Base-by-base conservation (phyloP, 306 rosid species). In the Cucurbita maxima region DNA sequence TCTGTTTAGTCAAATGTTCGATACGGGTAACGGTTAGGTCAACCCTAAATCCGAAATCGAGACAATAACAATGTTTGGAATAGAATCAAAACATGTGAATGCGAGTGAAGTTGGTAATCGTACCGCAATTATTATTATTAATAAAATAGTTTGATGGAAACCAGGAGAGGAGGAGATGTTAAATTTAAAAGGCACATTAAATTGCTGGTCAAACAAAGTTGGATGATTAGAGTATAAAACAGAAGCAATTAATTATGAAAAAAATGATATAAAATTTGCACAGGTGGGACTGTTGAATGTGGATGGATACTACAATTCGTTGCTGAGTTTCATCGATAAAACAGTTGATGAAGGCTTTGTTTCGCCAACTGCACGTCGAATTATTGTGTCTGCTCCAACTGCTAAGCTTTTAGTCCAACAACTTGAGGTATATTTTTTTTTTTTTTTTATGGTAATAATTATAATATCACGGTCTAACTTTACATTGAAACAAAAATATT, bases 281-380 rank as follows among this genome's bases (percentile, higher is more conserved):
- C 77, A 95, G 99, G 99, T 95, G 88, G 99, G 99, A 11, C 90
- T 95, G 10, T 82, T 95, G 88, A 95, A 95, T 76, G 99, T 95
- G 75, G 99, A 95, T 77, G 99, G 99, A 25, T 95, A 83, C 81
- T 95, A 95, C 85, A 89, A 95, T 81, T 89, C 99, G 16, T 80
- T 95, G 86, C 81, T 95, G 82, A 75, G 81, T 54, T 95, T 95
- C 85, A 89, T 95, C 1, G 99, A 95, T 73, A 90, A 95, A 83
- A 97, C 99, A 63, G 96, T 95, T 70, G 99, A 91, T 84, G 99
- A 95, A 89, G 99, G 99, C 83, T 95, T 95, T 78, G 82, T 95
- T 51, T 91, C 99, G 6, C 93, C 93, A 19, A 89, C 84, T 41
- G 99, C 99, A 75, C 99, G 99, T 84, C 99, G 92, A 56, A 95